A percentile compares a stretch with the other conserved stretches of the same genome.
These are phyloP conservation scores for Staphylotrichum longicolle DNA, from an alignment of 495 filamentous ascomycete species.

Conservation along the genomic window DNA sequence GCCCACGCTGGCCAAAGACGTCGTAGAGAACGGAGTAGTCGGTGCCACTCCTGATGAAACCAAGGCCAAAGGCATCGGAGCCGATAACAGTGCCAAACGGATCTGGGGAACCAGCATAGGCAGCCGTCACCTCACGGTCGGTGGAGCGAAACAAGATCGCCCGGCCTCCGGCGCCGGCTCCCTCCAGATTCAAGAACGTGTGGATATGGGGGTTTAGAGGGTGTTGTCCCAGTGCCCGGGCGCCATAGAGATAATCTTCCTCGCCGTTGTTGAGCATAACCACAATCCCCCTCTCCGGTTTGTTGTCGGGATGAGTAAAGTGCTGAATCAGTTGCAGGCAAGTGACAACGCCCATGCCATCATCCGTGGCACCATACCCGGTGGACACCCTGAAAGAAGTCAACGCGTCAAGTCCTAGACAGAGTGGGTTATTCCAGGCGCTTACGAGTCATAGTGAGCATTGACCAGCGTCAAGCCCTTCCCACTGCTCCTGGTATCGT, in stretches of 20 bases:
- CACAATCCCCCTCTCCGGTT: slow-evolving; percentile 76
- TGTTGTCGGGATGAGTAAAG: slow-evolving; percentile 74
- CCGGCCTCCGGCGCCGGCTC: slow-evolving; percentile 88
- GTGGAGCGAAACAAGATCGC: slow-evolving; percentile 84
- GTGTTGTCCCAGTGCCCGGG: slow-evolving; percentile 78
- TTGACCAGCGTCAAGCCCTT: slow-evolving; percentile 86
- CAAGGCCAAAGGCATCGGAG: slow-evolving; percentile 77
- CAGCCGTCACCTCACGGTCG: slow-evolving; percentile 79
- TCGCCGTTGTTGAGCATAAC: slow-evolving; percentile 93
- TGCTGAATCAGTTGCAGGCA: slow-evolving; percentile 84
- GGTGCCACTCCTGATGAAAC: slow-evolving; percentile 77
- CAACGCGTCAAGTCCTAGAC: slow-evolving; percentile 2
- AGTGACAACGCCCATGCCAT: slow-evolving; percentile 85
- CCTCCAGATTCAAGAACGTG: slow-evolving; percentile 91
- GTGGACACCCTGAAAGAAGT: slow-evolving; percentile 68
- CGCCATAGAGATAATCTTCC: slow-evolving; percentile 90
- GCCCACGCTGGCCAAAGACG: slow-evolving; percentile 76
- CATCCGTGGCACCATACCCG: slow-evolving; percentile 86
- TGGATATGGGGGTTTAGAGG: slow-evolving; percentile 73
- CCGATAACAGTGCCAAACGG: slow-evolving; percentile 82
- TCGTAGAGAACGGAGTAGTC: slow-evolving; percentile 85
- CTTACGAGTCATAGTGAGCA: slow-evolving; percentile 78
- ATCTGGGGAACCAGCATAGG: slow-evolving; percentile 65
- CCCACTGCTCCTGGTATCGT: slow-evolving; percentile 48
- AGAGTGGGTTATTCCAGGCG: background rate